These are phyloP conservation scores for Penicillium argentinense DNA, from an alignment of 495 filamentous ascomycete species.

Conservation along the genomic window DNA sequence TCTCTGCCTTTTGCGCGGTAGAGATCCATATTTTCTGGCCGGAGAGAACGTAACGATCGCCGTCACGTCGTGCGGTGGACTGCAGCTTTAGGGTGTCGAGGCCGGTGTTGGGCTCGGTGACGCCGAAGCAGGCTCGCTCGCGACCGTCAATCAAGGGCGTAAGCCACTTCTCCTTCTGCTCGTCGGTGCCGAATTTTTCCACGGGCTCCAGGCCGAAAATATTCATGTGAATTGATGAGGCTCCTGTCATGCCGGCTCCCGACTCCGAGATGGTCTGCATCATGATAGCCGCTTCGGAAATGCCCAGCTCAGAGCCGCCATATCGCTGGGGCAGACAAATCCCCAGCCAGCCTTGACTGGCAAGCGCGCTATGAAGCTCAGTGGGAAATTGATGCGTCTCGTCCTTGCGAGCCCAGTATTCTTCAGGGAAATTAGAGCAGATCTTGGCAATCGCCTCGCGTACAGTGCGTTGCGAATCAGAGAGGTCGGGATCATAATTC, in stretches of 20 bases:
- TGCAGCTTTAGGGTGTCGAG: constrained; percentile 67
- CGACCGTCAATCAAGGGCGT: constrained; percentile 62
- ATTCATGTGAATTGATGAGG: constrained; percentile 71
- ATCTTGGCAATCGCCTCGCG: constrained; percentile 66
- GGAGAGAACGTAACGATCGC: constrained; percentile 55
- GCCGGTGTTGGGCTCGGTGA: constrained; percentile 64
- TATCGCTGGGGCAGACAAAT: constrained; percentile 69
- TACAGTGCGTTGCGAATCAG: constrained; percentile 56
- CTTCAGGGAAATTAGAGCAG: constrained; percentile 58
- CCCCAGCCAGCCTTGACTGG: constrained; percentile 73
- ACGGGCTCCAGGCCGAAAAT: constrained; percentile 77
- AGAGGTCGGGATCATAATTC: constrained; percentile 13
- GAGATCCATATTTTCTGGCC: constrained; percentile 85
- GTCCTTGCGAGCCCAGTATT: constrained; percentile 55
- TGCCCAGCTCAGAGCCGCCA: constrained; percentile 60
- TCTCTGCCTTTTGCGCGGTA: constrained; percentile 68
- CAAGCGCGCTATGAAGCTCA: constrained; percentile 67
- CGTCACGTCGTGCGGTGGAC: constrained; percentile 51
- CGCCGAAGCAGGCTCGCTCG: constrained; percentile 65
- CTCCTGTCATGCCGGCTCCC: constrained; percentile 73
- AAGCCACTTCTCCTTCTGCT: constrained; percentile 58
- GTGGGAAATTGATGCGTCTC: constrained; percentile 11
- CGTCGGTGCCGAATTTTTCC: constrained; percentile 61
- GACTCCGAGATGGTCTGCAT: constrained; percentile 76
- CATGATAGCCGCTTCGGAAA: constrained; percentile 80